Base-by-base conservation (phyloP, 768 basidiomycete species). In the Cyclocybe cylindracea region DNA sequence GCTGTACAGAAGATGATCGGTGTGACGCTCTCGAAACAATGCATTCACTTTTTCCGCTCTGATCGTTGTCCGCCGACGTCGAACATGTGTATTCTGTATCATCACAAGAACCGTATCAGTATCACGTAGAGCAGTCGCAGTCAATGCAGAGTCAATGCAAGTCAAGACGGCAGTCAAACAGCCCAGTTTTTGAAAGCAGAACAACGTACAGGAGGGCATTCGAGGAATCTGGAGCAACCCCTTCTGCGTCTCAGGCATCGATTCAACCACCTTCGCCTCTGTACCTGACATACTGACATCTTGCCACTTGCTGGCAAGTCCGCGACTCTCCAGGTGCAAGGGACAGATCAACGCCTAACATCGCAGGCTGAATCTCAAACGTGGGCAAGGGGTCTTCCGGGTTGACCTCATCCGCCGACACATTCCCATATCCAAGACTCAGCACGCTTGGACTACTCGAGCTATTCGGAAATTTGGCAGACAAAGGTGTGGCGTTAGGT, bases 291-390 rank as follows among this genome's bases (percentile, higher is more conserved):
- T 61, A 43, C 64, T 59, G 8, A 47, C 57, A 32, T 63, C 64
- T 51, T 69, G 72, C 45, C 74, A 66, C 53, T 70, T 75, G 81
- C 88, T 58, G 64, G 94, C 94, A 97, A 55, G 79, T 89, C 54
- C 85, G 80, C 33, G 83, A 87, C 67, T 95, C 88, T 3, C 94
- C 94, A n/a, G 93, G 91, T 3, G 71, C 77, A 13, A 99, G 75
- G 4, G 75, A 70, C 31, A 98, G 64, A 68, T 98, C 97, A 0
- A 99, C 91, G 0, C 89, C 94, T 8, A 98, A 74, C 82, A 98
- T 89, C 32, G 88, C 82, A 9, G 91, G 89, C 51, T 88, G 87
- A 0, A 89, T 84, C 54, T 94, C 87, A 24, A 96, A 85, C 1
- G 91, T 94, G 0, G 96, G 94, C 13, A 98, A 66, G 0, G 85